Percentiles rank a stretch among this genome's conserved stretches.
Conservation (phyloP, 2,329 filamentous ascomycete species). For the Dothideomycetes sp. region DNA sequence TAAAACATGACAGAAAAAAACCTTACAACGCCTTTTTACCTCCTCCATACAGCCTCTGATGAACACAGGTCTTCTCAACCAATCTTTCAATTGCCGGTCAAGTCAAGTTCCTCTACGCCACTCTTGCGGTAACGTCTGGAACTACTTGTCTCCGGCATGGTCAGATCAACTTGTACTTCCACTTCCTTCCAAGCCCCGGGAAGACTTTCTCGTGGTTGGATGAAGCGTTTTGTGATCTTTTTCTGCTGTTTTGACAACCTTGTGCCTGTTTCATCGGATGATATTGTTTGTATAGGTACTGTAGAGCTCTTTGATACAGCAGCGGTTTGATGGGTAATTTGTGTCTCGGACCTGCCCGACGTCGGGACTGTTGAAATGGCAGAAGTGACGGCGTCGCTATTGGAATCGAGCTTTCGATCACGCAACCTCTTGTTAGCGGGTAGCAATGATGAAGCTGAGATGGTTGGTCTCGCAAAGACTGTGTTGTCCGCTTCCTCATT, state of each 20-base stretch:
- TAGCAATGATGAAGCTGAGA: slow-evolving; percentile 1
- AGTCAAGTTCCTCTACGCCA: slow-evolving; percentile 28
- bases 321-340: too few species aligned
- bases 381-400: not conserved
- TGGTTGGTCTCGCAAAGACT: not conserved
- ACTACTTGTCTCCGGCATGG: slow-evolving; percentile 3
- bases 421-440: slow-evolving; percentile 1
- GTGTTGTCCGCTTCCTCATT: not conserved
- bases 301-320: too few species aligned
- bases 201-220: slow-evolving; percentile 25
- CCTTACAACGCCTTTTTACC: not conserved
- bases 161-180: slow-evolving; percentile 20
- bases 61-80: not conserved
- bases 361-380: too few species aligned
- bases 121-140: slow-evolving; percentile 24
- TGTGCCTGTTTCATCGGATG: not conserved
- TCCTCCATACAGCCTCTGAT: not conserved
- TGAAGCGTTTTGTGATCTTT: slow-evolving; percentile 18
- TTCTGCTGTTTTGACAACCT: slow-evolving; percentile 1
- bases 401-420: not conserved
- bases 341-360: too few species aligned
- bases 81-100: slow-evolving; percentile 19
- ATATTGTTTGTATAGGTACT: not conserved
- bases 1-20: not conserved
- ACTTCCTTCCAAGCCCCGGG: slow-evolving; percentile 27